phyloP scores from a whole-genome alignment of 805 yeast species.

The Candida nonsorbophila region DNA sequence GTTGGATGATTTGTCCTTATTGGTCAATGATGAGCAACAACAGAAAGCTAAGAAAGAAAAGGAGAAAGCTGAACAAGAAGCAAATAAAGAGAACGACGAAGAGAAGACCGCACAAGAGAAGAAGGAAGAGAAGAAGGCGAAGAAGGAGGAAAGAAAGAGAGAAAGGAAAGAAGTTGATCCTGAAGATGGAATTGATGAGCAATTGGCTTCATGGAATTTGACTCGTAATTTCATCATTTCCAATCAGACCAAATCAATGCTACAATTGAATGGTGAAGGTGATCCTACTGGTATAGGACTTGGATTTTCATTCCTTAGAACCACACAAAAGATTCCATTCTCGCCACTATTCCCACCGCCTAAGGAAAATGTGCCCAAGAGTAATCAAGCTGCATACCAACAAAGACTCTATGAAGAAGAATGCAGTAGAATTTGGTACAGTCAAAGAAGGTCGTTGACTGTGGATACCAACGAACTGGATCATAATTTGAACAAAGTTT shows the following conservation, averaged over 20 bases:
- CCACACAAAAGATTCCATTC: conserved; percentile 95
- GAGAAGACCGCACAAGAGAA: conserved; percentile 38
- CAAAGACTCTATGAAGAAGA: conserved; percentile 92
- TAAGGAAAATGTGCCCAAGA: conserved; percentile 33
- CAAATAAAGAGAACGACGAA: conserved; percentile 33
- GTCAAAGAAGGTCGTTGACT: conserved; percentile 60
- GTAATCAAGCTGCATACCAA: conserved; percentile 48
- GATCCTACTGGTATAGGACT: conserved; percentile 91
- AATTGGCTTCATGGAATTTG: conserved; percentile 90
- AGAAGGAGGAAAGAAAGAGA: conserved; percentile 17
- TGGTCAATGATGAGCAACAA: conserved; percentile 23
- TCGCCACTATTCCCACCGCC: conserved; percentile 31
- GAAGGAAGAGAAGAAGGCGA: conserved; percentile 18
- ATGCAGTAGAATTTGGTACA: conserved; percentile 82
- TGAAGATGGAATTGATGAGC: conserved; percentile 70
- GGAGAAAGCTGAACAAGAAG: conserved; percentile 13
- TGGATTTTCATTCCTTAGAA: conserved; percentile 80
- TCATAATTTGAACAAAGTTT: conserved; percentile 31
- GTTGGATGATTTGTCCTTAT: conserved; percentile 71
- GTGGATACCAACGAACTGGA: conserved; percentile 24
- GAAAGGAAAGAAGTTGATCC: conserved; percentile 26
- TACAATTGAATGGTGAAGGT: conserved; percentile 90
- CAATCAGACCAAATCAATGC: conserved; percentile 95
- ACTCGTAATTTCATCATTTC: conserved; percentile 88
- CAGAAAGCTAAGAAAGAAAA: conserved; percentile 19